A percentile compares a stretch with the other conserved stretches of the same genome.
These are phyloP conservation scores for Scheffersomyces illinoinensis DNA, from an alignment of 1,139 yeast genomes.

Conservation along the genomic window DNA sequence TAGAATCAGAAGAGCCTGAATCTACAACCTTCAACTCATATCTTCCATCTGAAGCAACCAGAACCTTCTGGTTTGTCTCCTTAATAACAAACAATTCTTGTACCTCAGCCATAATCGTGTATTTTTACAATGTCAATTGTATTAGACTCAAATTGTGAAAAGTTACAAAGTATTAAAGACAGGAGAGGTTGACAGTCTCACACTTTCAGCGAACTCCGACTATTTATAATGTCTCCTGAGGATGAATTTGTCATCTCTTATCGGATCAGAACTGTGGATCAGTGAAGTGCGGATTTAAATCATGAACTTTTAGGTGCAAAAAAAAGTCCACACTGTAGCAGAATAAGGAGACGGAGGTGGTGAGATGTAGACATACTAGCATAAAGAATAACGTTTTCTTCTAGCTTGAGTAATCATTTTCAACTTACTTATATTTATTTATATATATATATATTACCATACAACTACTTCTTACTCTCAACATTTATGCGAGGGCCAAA, in stretches of 20 bases:
- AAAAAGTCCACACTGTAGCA: not conserved
- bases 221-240: not conserved
- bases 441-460: not conserved
- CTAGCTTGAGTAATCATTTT: not conserved
- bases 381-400: not conserved
- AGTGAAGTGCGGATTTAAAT: not conserved
- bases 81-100: constrained; percentile 2
- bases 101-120: not conserved
- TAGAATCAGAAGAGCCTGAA: not conserved
- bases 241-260: not conserved
- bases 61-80: constrained; percentile 5
- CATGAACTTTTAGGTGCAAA: not conserved
- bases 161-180: not conserved
- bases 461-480: not conserved
- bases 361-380: not conserved
- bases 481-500: too few species aligned
- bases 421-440: too few species aligned
- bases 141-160: not conserved
- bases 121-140: not conserved
- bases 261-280: not conserved
- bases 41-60: not conserved
- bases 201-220: not conserved
- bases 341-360: not conserved
- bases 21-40: not conserved
- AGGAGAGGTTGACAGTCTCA: not conserved